Percentiles rank a stretch among this genome's conserved stretches.
phyloP scores from a whole-genome alignment of 768 basidiomycete species.

The Kwoniella sp. region DNA sequence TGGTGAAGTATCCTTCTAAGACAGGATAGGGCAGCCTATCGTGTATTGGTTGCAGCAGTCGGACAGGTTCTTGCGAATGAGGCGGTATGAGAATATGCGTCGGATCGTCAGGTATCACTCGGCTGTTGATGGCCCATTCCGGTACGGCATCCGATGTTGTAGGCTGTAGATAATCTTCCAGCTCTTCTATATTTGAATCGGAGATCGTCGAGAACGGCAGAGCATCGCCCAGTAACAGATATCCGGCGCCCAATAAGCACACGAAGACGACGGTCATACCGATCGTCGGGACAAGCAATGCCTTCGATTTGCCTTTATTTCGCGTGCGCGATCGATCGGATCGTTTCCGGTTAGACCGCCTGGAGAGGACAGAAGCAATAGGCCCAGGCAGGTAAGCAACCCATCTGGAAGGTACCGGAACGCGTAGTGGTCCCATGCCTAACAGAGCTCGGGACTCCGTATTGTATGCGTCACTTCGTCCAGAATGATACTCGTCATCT shows the following conservation, averaged over 20 bases:
- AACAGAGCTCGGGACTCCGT: not conserved
- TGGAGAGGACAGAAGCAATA: not conserved
- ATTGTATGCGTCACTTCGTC: not conserved
- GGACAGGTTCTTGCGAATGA: not conserved
- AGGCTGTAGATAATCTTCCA: not conserved
- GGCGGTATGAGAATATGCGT: constrained; percentile 32
- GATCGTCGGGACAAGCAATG: not conserved
- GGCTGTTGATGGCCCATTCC: constrained; percentile 4
- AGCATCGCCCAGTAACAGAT: not conserved
- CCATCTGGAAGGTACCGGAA: not conserved
- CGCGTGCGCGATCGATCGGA: not conserved
- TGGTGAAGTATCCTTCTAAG: constrained; percentile 33
- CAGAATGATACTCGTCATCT: not conserved
- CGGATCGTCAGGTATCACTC: constrained; percentile 17
- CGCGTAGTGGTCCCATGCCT: not conserved
- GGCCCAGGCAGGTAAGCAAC: not conserved
- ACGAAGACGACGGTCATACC: not conserved
- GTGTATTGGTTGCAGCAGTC: constrained; percentile 25
- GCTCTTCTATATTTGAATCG: not conserved
- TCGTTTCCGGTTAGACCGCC: not conserved
- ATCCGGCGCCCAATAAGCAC: not conserved
- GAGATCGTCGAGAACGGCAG: constrained; percentile 1
- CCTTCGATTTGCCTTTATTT: not conserved
- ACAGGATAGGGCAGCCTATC: constrained; percentile 29
- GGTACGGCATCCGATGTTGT: not conserved